Evolutionary conservation across 208 protist genomes (phyloP), one percentile per base, ranked within the genome.

Genomic region (Leishmania tropica): DNA sequence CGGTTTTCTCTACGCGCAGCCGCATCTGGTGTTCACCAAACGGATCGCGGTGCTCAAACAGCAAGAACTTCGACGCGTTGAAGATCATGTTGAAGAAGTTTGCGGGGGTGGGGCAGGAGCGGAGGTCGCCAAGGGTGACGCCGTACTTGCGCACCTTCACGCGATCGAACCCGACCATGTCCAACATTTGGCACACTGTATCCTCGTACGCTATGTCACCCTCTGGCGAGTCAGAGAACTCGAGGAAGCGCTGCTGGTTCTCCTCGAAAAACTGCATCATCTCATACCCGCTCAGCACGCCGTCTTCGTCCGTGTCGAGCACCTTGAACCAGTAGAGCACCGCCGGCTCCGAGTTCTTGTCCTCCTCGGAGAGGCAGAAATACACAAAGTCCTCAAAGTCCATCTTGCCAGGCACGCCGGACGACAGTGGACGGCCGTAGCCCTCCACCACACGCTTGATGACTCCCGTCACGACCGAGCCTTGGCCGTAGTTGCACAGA

Each of bases 281-380:
- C 87, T 99, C 98, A 81, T 95, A 99, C 10, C 94, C 92, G 70
- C 93, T 98, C 11, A 99, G 65, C 62, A 99, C 80, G 37, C 98
- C 98, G 81, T 99, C 98, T 37, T 94, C 92, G 85, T 99, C 98
- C 2, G 96, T 65, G 82, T 99, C 98, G 0, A 98, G 79, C 28
- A 96, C 87, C 70, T 94, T 95, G 85, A 99, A 99, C 98, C 98
- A 99, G 85, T 99, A 99, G 72, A 96, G 93, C n/a, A 99, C 85
- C 42, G 95, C 92, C 21, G 95, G 87, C 37, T 90, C 83, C 54
- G 87, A 95, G 65, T 95, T 98, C 85, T 99, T 99, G 87, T 99
- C 97, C 87, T 99, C 98, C 86, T 99, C 98, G 8, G 93, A 98
- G n/a, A 99, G 81, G 76, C 96, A 98, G 87, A 99, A 99, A 92